Conservation (phyloP, 2,329 filamentous ascomycete species). For the Colletotrichum liaoningense region DNA sequence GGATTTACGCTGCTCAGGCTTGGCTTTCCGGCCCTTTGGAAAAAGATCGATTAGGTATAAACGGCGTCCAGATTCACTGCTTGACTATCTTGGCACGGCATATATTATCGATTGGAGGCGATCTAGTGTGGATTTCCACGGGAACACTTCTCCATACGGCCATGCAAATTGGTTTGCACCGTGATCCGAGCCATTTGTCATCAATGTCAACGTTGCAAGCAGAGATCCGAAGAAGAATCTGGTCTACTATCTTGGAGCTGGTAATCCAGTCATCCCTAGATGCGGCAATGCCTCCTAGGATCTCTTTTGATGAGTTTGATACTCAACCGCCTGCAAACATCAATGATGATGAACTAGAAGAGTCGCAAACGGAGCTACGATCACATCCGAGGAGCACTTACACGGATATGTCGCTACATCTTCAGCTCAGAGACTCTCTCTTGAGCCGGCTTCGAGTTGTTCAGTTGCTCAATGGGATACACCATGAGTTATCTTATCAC, state of each 20-base stretch:
- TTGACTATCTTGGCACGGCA: constrained; percentile 52
- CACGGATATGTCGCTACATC: constrained; percentile 50
- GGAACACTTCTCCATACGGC: constrained; percentile 54
- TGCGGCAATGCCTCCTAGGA: constrained; percentile 51
- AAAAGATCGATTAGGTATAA: constrained; percentile 44
- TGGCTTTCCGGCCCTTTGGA: constrained; percentile 55
- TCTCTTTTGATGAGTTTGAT: constrained; percentile 54
- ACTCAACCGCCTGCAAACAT: constrained; percentile 50
- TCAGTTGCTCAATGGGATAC: not conserved
- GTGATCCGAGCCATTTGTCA: constrained; percentile 53
- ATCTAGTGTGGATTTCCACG: constrained; percentile 53
- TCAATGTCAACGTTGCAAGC: constrained; percentile 48
- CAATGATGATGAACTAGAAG: constrained; percentile 44
- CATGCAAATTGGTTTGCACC: constrained; percentile 58
- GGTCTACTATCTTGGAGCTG: constrained; percentile 56
- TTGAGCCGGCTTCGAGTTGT: not conserved
- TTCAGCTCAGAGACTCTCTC: constrained; percentile 23
- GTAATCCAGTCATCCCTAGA: constrained; percentile 51
- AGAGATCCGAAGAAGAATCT: constrained; percentile 54
- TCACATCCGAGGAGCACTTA: constrained; percentile 40
- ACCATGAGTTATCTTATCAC: not conserved
- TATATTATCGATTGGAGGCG: constrained; percentile 53
- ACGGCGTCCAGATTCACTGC: constrained; percentile 53
- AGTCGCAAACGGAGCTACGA: constrained; percentile 34
- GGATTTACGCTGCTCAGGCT: constrained; percentile 53